A percentile compares a stretch with the other conserved stretches of the same genome.
Conservation (phyloP, 23 red algal species). For the Agarophyton chilense region DNA sequence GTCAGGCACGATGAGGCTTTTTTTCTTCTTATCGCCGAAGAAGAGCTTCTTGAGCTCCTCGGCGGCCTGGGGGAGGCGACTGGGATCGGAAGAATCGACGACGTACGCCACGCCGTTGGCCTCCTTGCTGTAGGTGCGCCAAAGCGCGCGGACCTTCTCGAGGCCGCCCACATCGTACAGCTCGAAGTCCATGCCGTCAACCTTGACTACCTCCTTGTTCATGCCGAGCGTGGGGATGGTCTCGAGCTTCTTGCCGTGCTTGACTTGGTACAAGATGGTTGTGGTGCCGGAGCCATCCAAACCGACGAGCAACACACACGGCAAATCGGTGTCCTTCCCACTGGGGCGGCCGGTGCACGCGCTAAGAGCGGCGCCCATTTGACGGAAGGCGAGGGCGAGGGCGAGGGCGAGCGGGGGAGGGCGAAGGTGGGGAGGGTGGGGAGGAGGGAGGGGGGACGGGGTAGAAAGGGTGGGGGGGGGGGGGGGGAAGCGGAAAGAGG, state of each 20-base stretch:
- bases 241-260: constrained; percentile 79
- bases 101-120: constrained; percentile 95
- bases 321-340: constrained; percentile 65
- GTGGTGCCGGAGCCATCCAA: constrained; percentile 94
- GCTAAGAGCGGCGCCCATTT: constrained; percentile 61
- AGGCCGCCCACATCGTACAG: constrained; percentile 94
- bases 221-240: constrained; percentile 93
- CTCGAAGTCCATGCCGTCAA: constrained; percentile 81
- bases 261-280: constrained; percentile 83
- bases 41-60: constrained; percentile 90
- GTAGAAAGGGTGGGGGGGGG: no score
- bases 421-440: not conserved
- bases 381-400: not conserved
- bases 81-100: constrained; percentile 82
- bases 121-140: constrained; percentile 93
- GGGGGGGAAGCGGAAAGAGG: no score
- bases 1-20: constrained; percentile 70
- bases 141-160: constrained; percentile 84
- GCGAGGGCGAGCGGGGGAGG: not conserved
- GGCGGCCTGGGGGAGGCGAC: constrained; percentile 72
- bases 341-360: constrained; percentile 55
- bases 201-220: constrained; percentile 71
- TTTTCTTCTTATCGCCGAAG: constrained; percentile 84
- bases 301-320: constrained; percentile 83
- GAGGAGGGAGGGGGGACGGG: not conserved